Percentiles rank a stretch among this genome's conserved stretches.
Conservation (phyloP, 1,284 basidiomycete genomes). For the Rhodotorula sp. region DNA sequence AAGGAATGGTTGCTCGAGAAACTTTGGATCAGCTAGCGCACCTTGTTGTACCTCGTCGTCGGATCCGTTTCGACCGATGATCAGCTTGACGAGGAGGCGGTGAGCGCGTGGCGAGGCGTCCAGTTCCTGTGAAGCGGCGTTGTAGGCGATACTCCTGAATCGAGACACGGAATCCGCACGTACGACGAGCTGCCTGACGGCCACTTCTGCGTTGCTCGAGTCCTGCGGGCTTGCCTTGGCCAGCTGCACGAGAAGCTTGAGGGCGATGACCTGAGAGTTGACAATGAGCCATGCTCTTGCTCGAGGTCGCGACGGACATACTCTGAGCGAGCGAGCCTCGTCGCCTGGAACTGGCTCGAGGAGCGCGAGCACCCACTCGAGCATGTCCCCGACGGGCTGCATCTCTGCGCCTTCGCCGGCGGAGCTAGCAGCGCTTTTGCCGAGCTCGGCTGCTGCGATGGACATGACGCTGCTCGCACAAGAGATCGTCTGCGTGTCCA, state of each 20-base stretch:
- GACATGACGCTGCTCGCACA: too few species aligned
- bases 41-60: too few species aligned
- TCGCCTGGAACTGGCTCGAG: neutral
- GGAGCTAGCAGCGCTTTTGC: neutral
- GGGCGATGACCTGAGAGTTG: constrained; percentile 7
- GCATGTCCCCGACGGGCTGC: constrained; percentile 3
- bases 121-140: neutral
- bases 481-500: too few species aligned
- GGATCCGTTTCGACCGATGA: too few species aligned
- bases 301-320: neutral
- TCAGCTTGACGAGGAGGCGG: too few species aligned
- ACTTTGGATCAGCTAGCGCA: too few species aligned
- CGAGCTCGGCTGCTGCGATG: too few species aligned
- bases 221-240: neutral
- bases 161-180: neutral
- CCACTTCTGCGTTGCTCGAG: constrained; percentile 7
- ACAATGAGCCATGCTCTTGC: neutral
- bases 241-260: constrained; percentile 16
- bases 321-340: neutral
- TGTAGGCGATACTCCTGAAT: rapidly evolving
- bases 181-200: constrained; percentile 11
- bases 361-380: constrained; percentile 10
- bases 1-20: too few species aligned
- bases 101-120: neutral
- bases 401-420: neutral